A percentile compares a stretch with the other conserved stretches of the same genome.
These are phyloP conservation scores for Erythrobasidium yunnanense DNA, from an alignment of 768 basidiomycete species.

Conservation along the genomic window DNA sequence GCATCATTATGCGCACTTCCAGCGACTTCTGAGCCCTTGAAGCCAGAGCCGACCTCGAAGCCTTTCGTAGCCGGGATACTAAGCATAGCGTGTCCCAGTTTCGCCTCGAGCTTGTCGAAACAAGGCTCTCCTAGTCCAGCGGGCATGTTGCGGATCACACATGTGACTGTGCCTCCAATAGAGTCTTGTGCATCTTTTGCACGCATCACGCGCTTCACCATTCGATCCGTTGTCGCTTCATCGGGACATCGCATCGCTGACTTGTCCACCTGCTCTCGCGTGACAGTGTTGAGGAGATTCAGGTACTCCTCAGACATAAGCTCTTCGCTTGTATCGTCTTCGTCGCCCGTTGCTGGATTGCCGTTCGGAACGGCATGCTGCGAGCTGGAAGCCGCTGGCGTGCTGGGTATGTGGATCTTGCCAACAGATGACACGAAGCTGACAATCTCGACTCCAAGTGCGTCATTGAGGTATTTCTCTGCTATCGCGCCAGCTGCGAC, in stretches of 20 bases:
- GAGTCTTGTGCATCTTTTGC: constrained; percentile 86
- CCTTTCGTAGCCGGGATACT: constrained; percentile 97
- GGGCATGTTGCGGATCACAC: constrained; percentile 82
- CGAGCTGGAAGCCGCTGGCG: neutral
- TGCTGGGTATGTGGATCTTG: constrained; percentile 66
- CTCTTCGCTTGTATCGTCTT: constrained; percentile 57
- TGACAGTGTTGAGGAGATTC: constrained; percentile 62
- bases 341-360: constrained; percentile 47
- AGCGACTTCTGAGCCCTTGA: constrained; percentile 83
- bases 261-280: constrained; percentile 77
- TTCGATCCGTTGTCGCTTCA: constrained; percentile 69
- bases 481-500: constrained; percentile 98
- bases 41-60: constrained; percentile 95
- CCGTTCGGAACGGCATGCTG: constrained; percentile 41
- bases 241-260: constrained; percentile 83
- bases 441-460: constrained; percentile 83
- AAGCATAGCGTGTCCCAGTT: constrained; percentile 92
- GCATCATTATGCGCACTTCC: constrained; percentile 89
- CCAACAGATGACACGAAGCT: constrained; percentile 96
- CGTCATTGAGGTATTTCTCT: constrained; percentile 80
- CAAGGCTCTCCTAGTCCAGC: constrained; percentile 90
- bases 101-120: constrained; percentile 96
- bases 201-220: constrained; percentile 89
- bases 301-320: constrained; percentile 72
- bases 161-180: constrained; percentile 95